Base-by-base conservation (phyloP, 1,284 basidiomycete genomes). In the Fomitopsis pinicola region DNA sequence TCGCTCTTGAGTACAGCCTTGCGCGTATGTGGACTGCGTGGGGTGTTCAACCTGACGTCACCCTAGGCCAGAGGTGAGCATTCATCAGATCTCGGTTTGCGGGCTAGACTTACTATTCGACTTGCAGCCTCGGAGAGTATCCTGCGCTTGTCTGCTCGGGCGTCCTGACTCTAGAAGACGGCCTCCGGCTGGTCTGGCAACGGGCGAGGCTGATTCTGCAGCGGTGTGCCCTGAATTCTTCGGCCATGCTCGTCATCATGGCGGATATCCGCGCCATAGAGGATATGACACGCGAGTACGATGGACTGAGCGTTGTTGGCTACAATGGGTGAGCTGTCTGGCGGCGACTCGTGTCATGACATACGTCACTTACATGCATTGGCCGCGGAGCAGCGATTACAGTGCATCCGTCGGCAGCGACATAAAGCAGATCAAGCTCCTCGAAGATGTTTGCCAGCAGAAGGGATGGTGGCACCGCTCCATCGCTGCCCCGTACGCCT, bases 11-110 rank as follows among this genome's bases (percentile, higher is more conserved):
- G 66, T 88, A 83, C 66, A 82, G 83, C 0, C 72, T 91, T 9
- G 78, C 81, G 0, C 73, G 73, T 45, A 62, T 90, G 22, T 91
- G 87, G 87, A 80, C 80, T 44, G 82, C 80, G 5, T 90, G 86
- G 87, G 88, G 88, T 1, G 57, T 89, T 7, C 63, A 65, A 26
- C 87, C 88, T 2, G 67, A 72, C 17, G 84, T 79, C 0, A 82
- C 88, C n/a, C 77, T 85, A 26, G 87, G 88, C 5, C 87, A 89
- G 65, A 89, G 88, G 88, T 88, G 36, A 5, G 52, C 8, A 2
- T 22, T 22, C 22, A 22, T 22, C 2, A 22, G 22, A 22, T 2
- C 22, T 22, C 22, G 22, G 1, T 22, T 2, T 22, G 22, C 22
- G 22, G 22, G 2, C 22, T 1, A 22, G 1, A 22, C 1, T 36